Evolutionary conservation across 441 rosid genomes (phyloP).

Genomic region (Capsella rubella): DNA sequence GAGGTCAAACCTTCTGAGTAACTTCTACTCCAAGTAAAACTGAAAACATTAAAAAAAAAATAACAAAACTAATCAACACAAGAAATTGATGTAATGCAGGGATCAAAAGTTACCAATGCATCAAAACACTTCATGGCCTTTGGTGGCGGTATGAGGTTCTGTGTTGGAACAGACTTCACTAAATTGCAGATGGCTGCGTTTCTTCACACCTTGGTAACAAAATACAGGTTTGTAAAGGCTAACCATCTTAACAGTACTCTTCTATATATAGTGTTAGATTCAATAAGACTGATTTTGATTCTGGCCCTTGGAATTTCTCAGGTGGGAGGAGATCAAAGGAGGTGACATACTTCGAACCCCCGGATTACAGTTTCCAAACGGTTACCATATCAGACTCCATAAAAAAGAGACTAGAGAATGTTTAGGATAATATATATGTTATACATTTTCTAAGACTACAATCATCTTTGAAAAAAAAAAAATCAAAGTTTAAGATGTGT

Average conservation of each 20-base stretch:
- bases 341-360: constrained; percentile 85
- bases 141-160: constrained; percentile 98
- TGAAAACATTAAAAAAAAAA: not conserved
- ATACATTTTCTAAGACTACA: constrained; percentile 15
- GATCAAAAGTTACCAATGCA: constrained; percentile 58
- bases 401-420: constrained; percentile 45
- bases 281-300: constrained; percentile 19
- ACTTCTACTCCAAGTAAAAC: constrained; percentile 34
- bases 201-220: constrained; percentile 84
- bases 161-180: constrained; percentile 96
- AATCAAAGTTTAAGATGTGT: constrained; percentile 27
- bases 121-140: constrained; percentile 96
- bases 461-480: constrained; percentile 2
- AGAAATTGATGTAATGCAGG: constrained; percentile 51
- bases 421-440: constrained; percentile 5
- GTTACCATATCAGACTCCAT: constrained; percentile 68
- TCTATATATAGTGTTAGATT: not conserved
- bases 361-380: constrained; percentile 91
- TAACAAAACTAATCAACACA: not conserved
- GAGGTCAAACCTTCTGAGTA: constrained; percentile 22
- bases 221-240: constrained; percentile 69
- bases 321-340: constrained; percentile 80
- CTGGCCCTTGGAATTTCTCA: constrained; percentile 42
- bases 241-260: not conserved
- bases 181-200: constrained; percentile 95